Evolutionary conservation across 1,284 basidiomycete genomes (phyloP), one percentile per base, ranked within the genome.

Genomic region (Erythrobasidium hasegawianum): DNA sequence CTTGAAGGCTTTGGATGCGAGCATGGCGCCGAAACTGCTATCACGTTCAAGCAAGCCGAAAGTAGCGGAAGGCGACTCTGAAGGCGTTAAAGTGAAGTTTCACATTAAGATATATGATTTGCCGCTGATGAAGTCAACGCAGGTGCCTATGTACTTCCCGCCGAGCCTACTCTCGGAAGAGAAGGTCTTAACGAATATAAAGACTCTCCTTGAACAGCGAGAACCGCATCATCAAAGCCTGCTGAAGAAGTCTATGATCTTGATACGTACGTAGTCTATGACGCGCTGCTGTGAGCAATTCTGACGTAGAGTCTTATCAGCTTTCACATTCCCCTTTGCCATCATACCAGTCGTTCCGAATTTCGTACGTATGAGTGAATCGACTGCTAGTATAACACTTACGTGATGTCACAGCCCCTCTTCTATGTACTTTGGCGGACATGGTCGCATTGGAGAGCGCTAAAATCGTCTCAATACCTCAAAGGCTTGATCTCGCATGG

Each of bases 391-490:
- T 29, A 16, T 8, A 53, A 10, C 18, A 24, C 50, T 22, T 16
- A 53, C 50, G 7, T 38, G 26, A 22, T 18, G 9, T 5, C 33
- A 20, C 49, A 69, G 62, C 78, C 78, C 2, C 72, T 80, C 52
- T 80, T 81, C 75, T 80, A 80, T 76, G 77, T 80, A 49, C 75
- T 80, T 9, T 81, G 79, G 79, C 73, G 79, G 64, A 79, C 79
- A 18, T 81, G 78, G 78, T 77, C 75, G 13, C 79, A 81, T 66
- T 79, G 76, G 75, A 71, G 77, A 67, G 79, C 70, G 22, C 43
- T 64, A 53, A 64, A 73, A 67, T 71, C 73, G 29, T 68, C 72
- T 20, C 27, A 61, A 27, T 72, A 72, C 62, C 72, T 72, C 61
- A 61, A 49, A 65, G 72, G 57, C 67, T 72, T 54, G 67, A 67